Percentiles rank a stretch among this genome's conserved stretches.
These are phyloP conservation scores for Magnolia kwangsiensis DNA, from an alignment of 164 flowering plant genomes.

Conservation along the genomic window DNA sequence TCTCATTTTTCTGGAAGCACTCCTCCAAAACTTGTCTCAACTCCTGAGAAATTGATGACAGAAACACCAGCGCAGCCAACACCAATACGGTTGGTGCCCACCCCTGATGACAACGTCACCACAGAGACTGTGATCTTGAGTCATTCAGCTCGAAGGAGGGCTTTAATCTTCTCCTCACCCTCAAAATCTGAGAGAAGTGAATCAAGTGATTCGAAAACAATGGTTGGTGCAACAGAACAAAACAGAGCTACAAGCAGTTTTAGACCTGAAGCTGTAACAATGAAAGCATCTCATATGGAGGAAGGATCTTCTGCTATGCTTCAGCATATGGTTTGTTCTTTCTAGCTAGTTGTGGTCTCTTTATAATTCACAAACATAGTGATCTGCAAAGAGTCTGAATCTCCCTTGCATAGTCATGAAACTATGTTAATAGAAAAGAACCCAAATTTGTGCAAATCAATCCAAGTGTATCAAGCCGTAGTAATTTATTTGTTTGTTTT, in stretches of 20 bases:
- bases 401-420: not conserved
- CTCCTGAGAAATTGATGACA: constrained; percentile 22
- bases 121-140: constrained; percentile 14
- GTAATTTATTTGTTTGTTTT: no score
- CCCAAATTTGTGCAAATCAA: no score
- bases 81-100: constrained; percentile 40
- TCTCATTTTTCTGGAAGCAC: constrained; percentile 28
- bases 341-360: not conserved
- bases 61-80: constrained; percentile 53
- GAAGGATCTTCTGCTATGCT: constrained; percentile 10
- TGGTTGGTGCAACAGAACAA: constrained; percentile 5
- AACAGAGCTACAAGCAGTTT: not conserved
- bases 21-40: constrained; percentile 20
- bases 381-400: not conserved
- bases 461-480: no score
- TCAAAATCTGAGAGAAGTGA: constrained; percentile 20
- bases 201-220: constrained; percentile 8
- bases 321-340: constrained; percentile 24
- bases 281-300: constrained; percentile 9
- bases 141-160: constrained; percentile 42
- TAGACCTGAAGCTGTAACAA: constrained; percentile 3
- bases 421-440: no score
- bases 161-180: constrained; percentile 32
- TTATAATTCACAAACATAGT: not conserved
- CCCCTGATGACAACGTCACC: constrained; percentile 28